Conservation (phyloP, 2,329 filamentous ascomycete genomes). For the Paraphaeosphaeria minitans region DNA sequence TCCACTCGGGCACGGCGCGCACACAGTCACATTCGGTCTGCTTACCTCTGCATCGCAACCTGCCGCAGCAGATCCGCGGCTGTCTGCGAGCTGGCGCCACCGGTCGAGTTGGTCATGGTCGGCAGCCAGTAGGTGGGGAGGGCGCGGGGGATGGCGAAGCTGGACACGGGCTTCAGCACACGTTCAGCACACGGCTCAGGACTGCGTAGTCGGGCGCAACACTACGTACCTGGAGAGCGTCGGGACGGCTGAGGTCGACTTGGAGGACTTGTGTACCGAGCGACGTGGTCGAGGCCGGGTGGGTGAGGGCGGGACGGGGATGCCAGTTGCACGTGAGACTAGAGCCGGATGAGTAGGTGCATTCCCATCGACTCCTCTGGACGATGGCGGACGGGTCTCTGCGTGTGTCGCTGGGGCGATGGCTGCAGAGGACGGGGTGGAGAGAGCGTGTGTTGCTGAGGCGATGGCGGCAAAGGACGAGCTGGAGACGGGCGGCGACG, state of each 20-base stretch:
- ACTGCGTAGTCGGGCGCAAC: slow-evolving; percentile 18
- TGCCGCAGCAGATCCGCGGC: slow-evolving; percentile 64
- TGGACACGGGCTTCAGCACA: slow-evolving; percentile 36
- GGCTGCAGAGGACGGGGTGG: slow-evolving; percentile 13
- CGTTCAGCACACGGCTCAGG: background rate
- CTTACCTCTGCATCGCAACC: slow-evolving; percentile 64
- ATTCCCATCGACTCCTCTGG: slow-evolving; percentile 31
- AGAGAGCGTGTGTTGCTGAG: slow-evolving; percentile 4
- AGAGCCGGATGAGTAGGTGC: slow-evolving; percentile 34
- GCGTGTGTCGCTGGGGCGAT: background rate
- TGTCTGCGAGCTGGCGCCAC: slow-evolving; percentile 52
- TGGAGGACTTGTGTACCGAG: slow-evolving; percentile 31
- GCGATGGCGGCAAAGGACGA: slow-evolving; percentile 1
- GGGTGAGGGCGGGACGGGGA: slow-evolving; percentile 23
- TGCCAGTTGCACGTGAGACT: slow-evolving; percentile 39
- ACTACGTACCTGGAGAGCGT: slow-evolving; percentile 49
- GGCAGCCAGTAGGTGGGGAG: slow-evolving; percentile 36
- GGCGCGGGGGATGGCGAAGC: slow-evolving; percentile 35
- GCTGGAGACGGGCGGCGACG: slow-evolving; percentile 17
- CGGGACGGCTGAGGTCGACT: slow-evolving; percentile 52
- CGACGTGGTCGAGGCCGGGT: slow-evolving; percentile 28
- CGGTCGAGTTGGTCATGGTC: slow-evolving; percentile 37
- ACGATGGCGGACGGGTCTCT: slow-evolving; percentile 1
- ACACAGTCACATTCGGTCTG: background rate
- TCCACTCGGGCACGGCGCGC: background rate